phyloP scores from a whole-genome alignment of 2,329 filamentous ascomycete species.

The Chaetomium olivaceum region DNA sequence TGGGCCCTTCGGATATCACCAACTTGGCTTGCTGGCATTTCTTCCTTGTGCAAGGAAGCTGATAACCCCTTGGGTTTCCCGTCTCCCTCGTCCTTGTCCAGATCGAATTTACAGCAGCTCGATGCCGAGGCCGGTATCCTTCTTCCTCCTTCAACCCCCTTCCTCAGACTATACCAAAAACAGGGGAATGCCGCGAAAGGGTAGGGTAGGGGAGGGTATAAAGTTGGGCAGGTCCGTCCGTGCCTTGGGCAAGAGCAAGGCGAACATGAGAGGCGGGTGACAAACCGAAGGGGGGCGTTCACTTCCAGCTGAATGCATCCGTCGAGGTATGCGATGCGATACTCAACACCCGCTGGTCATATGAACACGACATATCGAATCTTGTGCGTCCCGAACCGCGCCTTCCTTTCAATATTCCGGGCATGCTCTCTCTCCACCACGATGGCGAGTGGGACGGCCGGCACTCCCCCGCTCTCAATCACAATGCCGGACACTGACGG shows the following conservation, averaged over 20 bases:
- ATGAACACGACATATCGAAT: not conserved
- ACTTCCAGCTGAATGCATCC: not conserved
- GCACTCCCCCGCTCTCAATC: not conserved
- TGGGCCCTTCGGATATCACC: not conserved
- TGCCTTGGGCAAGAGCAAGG: not conserved
- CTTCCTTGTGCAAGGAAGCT: not conserved
- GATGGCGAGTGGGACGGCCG: too few species aligned
- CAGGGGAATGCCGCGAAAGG: not conserved
- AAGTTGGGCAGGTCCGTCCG: not conserved
- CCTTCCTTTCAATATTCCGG: not conserved
- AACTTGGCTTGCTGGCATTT: not conserved
- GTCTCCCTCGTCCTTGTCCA: too few species aligned
- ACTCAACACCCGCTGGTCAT: not conserved
- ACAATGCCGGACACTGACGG: not conserved
- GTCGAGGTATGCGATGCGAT: not conserved
- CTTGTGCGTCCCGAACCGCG: not conserved
- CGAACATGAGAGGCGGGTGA: not conserved
- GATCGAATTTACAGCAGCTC: too few species aligned
- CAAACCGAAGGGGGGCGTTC: not conserved
- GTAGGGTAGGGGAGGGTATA: not conserved
- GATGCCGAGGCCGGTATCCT: not conserved
- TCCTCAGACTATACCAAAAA: not conserved
- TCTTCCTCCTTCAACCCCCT: not conserved
- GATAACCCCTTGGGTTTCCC: not conserved
- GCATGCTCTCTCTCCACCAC: too few species aligned